phyloP scores from a whole-genome alignment of 2,329 filamentous ascomycete species.

The Beauveria caledonica region DNA sequence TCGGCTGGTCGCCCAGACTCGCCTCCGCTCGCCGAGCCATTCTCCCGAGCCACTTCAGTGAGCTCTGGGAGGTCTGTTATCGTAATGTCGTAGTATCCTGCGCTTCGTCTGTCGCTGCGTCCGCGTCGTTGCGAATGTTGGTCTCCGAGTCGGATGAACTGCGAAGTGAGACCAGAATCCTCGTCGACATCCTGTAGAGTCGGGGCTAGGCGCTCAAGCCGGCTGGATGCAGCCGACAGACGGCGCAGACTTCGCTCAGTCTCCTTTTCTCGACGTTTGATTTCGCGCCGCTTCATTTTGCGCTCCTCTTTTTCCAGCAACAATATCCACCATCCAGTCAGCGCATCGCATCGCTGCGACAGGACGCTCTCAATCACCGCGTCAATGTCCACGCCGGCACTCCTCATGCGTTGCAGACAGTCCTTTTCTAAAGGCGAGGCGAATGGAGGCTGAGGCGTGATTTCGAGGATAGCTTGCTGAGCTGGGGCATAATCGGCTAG shows the following conservation, averaged over 20 bases:
- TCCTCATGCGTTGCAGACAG: constrained; percentile 84
- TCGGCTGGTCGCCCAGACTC: constrained; percentile 58
- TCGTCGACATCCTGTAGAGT: constrained; percentile 73
- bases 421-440: constrained; percentile 82
- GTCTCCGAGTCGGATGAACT: constrained; percentile 35
- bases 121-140: constrained; percentile 56
- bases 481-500: constrained; percentile 77
- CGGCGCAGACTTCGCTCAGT: constrained; percentile 71
- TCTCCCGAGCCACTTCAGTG: constrained; percentile 48
- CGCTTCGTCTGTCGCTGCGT: constrained; percentile 66
- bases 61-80: constrained; percentile 70
- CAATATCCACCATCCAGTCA: constrained; percentile 94
- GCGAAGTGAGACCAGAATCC: constrained; percentile 50
- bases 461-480: constrained; percentile 81
- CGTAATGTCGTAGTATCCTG: constrained; percentile 55
- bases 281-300: constrained; percentile 71
- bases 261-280: constrained; percentile 78
- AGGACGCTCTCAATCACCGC: constrained; percentile 90
- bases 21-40: constrained; percentile 35
- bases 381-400: constrained; percentile 89
- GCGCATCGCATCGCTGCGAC: constrained; percentile 76
- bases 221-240: constrained; percentile 81
- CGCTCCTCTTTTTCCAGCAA: constrained; percentile 90
- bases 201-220: constrained; percentile 72
- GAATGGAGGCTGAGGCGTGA: constrained; percentile 75